A percentile compares a stretch with the other conserved stretches of the same genome.
These are phyloP conservation scores for Globisporangium echinulatum DNA, from an alignment of 352 stramenopile species.

Conservation along the genomic window DNA sequence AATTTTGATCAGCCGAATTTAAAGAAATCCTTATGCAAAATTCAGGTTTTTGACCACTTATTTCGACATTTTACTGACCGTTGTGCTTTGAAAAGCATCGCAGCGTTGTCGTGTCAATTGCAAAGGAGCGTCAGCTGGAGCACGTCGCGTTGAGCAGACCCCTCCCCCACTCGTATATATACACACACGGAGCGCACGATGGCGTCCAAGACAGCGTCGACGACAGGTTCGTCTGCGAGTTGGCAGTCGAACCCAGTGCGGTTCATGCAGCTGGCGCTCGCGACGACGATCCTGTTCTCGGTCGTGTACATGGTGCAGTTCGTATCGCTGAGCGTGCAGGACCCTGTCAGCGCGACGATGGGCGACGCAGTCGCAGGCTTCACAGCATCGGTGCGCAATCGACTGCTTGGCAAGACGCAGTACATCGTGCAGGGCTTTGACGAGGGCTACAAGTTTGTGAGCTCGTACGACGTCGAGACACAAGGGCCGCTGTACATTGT, in stretches of 20 bases:
- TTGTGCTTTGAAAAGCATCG: too few relatives aligned
- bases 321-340: constrained; percentile 30
- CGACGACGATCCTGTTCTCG: constrained; percentile 47
- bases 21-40: too few relatives aligned
- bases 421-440: constrained; percentile 67
- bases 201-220: constrained; percentile 7
- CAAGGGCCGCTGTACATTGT: constrained; percentile 69
- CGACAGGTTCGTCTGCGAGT: not conserved
- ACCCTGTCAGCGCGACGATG: not conserved
- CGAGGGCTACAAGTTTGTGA: constrained; percentile 66
- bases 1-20: too few relatives aligned
- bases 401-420: constrained; percentile 42
- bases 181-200: too few relatives aligned
- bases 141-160: too few relatives aligned
- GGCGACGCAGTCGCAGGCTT: constrained; percentile 18
- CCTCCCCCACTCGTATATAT: too few relatives aligned
- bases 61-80: too few relatives aligned
- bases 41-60: too few relatives aligned
- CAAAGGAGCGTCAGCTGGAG: too few relatives aligned
- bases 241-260: constrained; percentile 38
- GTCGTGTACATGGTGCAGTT: constrained; percentile 72
- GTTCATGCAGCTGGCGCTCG: constrained; percentile 68
- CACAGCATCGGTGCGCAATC: constrained; percentile 25
- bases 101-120: too few relatives aligned
- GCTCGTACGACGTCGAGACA: constrained; percentile 55